Conservation (phyloP, 768 basidiomycete species). For the Naematelia encephala region DNA sequence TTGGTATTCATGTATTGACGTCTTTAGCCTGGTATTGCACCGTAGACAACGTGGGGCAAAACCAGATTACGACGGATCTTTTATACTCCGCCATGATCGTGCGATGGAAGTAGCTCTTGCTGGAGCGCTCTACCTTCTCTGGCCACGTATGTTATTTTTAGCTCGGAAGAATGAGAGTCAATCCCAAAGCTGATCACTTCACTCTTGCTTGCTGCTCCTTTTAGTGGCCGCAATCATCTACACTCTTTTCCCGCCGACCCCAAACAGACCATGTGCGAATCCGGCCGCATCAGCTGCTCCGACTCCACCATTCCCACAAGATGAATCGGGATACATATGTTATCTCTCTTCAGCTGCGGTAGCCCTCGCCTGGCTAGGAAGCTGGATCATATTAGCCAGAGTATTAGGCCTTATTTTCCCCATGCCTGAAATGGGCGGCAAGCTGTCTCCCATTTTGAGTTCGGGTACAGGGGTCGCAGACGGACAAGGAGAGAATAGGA, state of each 20-base stretch:
- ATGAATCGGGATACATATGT: conserved; percentile 20
- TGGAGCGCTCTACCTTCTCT: conserved; percentile 26
- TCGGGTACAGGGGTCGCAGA: neutral
- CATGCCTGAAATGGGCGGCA: conserved; percentile 18
- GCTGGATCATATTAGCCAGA: conserved; percentile 31
- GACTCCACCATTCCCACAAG: neutral
- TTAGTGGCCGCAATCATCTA: conserved; percentile 33
- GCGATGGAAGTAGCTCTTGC: conserved; percentile 32
- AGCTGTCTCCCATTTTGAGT: neutral
- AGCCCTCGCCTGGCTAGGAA: conserved; percentile 28
- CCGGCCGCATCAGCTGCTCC: conserved; percentile 21
- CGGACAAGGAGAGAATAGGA: neutral
- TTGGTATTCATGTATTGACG: neutral
- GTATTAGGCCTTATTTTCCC: conserved; percentile 38
- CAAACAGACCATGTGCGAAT: conserved; percentile 33
- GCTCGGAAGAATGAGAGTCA: neutral
- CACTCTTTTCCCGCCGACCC: conserved; percentile 36
- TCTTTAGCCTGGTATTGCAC: conserved; percentile 2
- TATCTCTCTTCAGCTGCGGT: conserved; percentile 21
- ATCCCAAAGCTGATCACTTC: neutral
- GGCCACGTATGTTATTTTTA: conserved; percentile 34
- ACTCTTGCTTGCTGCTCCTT: neutral
- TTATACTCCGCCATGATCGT: conserved; percentile 9
- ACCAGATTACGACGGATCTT: neutral
- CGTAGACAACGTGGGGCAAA: conserved; percentile 2